phyloP scores from a whole-genome alignment of 1,284 basidiomycete genomes.

The Entoloma clypeatum region DNA sequence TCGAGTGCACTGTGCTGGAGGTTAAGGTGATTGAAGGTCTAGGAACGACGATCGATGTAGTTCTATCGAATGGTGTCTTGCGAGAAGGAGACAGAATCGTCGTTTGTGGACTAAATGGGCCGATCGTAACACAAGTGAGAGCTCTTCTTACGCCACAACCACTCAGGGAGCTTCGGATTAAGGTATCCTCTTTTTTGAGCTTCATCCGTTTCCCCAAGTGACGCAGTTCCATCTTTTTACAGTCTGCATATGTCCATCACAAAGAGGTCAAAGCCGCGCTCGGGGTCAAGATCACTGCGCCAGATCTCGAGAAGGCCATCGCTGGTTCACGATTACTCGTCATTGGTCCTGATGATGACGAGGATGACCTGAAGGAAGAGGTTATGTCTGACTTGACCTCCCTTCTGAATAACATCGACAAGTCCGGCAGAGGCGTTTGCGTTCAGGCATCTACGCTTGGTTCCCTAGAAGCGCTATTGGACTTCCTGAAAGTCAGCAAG shows the following conservation, averaged over 20 bases:
- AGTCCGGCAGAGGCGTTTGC: conserved; percentile 92
- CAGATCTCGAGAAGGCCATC: conserved; percentile 98
- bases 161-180: conserved; percentile 92
- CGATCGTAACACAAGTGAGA: conserved; percentile 94
- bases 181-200: conserved; percentile 45
- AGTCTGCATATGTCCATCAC: conserved; percentile 97
- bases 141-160: conserved; percentile 97
- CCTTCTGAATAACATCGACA: conserved; percentile 89
- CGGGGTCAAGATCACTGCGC: conserved; percentile 95
- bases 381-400: conserved; percentile 96
- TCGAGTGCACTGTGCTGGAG: conserved; percentile 99
- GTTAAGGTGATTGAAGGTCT: conserved; percentile 99
- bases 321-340: conserved; percentile 95
- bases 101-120: conserved; percentile 95
- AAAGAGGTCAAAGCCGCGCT: conserved; percentile 98
- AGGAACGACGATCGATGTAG: conserved; percentile 97
- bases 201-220: conserved; percentile 1
- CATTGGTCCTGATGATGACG: conserved; percentile 91
- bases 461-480: conserved; percentile 94
- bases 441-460: conserved; percentile 98
- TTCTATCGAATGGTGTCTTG: conserved; percentile 93
- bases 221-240: conserved; percentile 5
- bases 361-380: conserved; percentile 92
- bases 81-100: conserved; percentile 95
- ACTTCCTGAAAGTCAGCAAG: conserved; percentile 94